phyloP scores from a whole-genome alignment of 2,329 filamentous ascomycete genomes.

The Cordyceps cateniannulata region DNA sequence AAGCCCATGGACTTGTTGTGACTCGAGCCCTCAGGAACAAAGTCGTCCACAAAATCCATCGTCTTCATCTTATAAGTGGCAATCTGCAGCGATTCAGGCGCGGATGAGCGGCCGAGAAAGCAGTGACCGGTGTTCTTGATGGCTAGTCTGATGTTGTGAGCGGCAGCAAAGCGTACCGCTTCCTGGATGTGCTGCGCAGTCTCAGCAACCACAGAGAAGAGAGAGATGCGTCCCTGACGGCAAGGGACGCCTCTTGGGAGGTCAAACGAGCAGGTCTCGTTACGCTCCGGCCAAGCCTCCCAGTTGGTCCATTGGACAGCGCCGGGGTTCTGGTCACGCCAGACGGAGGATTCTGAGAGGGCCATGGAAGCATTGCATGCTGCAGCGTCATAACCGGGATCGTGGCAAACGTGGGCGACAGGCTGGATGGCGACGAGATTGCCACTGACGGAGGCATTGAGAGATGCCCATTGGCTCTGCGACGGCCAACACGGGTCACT shows the following conservation, averaged over 20 bases:
- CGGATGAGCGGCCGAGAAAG: slow-evolving; percentile 26
- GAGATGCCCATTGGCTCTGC: slow-evolving; percentile 33
- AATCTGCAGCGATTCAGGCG: slow-evolving; percentile 28
- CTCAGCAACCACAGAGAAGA: slow-evolving; percentile 29
- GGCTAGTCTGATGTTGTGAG: slow-evolving; percentile 25
- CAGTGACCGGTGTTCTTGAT: slow-evolving; percentile 32
- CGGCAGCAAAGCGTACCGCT: slow-evolving; percentile 29
- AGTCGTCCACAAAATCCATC: slow-evolving; percentile 22
- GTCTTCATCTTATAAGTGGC: slow-evolving; percentile 27
- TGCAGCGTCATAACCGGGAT: slow-evolving; percentile 33
- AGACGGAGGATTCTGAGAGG: slow-evolving; percentile 25
- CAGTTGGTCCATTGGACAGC: slow-evolving; percentile 32
- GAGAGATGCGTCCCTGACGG: slow-evolving; percentile 28
- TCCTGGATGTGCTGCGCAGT: slow-evolving; percentile 27
- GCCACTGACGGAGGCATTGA: slow-evolving; percentile 45
- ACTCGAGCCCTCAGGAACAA: slow-evolving; percentile 12
- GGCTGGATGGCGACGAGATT: slow-evolving; percentile 44
- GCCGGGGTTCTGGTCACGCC: slow-evolving; percentile 28
- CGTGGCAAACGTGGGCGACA: slow-evolving; percentile 44
- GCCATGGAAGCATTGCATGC: slow-evolving; percentile 31
- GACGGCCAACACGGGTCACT: slow-evolving; percentile 46
- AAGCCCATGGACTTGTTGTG: slow-evolving; percentile 13
- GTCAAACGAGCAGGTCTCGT: slow-evolving; percentile 31
- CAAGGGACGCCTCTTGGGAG: slow-evolving; percentile 20
- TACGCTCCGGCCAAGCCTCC: slow-evolving; percentile 29